Base-by-base conservation (phyloP, 352 stramenopile species). In the Pythium myriotylum region DNA sequence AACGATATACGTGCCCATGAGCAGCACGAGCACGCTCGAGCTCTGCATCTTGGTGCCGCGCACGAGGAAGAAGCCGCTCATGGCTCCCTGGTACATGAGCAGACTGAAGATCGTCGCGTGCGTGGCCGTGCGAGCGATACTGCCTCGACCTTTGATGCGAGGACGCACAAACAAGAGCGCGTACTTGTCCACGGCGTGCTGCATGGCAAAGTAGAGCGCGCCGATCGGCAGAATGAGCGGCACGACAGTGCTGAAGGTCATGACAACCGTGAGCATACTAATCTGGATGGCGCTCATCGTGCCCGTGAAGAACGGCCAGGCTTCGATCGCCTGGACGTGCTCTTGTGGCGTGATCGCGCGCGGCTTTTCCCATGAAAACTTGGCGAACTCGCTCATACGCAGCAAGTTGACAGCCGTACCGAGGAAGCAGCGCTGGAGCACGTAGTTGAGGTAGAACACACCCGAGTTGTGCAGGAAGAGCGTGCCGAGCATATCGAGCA, bases 391-490 rank as follows among this genome's bases (percentile, higher is more conserved):
- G n/a, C 77, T 91, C 54, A 86, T 65, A 8, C 86, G 84, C 48
- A 95, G 60, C 50, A 92, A 58, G 24, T 84, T 82, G 24, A 95
- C 79, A 22, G 82, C 83, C 29, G 84, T 92, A 9, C 86, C 84
- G 10, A 95, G 62, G 62, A 95, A 95, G 42, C 76, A 84, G 16
- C 86, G 82, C 72, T 95, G 86, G 33, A 95, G 74, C 50, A 93
- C 79, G 53, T 95, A 95, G 64, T 91, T 89, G 53, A 93, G 82
- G 73, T 92, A 95, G 60, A 95, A 95, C 39, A 93, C 85, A n/a
- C 86, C 86, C 17, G 86, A 92, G 55, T 95, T 95, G 79, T 91
- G 84, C 41, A 95, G 52, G 65, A 95, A 95, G 19, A 95, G 74
- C 39, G 84, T 91, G 14, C 85, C 86, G 0, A 95, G 71, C 71